Conservation (phyloP, 106 monocot genomes). For the Dendrobium catenatum region DNA sequence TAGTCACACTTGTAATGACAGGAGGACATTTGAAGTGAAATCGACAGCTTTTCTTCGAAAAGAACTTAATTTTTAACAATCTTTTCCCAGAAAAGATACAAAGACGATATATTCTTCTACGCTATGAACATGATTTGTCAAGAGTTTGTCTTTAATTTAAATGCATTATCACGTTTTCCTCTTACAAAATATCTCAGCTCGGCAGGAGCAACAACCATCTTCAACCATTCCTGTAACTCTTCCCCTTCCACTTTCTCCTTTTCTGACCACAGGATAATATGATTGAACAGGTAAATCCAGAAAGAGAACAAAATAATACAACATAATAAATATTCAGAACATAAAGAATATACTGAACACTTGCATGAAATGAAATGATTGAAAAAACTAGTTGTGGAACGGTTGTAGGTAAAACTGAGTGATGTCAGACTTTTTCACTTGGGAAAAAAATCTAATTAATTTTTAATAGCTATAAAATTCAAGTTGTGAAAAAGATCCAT, state of each 20-base stretch:
- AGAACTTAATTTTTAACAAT: neutral
- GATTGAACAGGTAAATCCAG: neutral
- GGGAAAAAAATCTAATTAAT: too few relatives aligned
- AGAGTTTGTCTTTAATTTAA: constrained; percentile 37
- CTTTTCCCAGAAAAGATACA: neutral
- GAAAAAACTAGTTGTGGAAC: neutral
- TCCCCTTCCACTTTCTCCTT: constrained; percentile 97
- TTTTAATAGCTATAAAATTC: too few relatives aligned
- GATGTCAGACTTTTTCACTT: too few relatives aligned
- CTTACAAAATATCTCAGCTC: constrained; percentile 63
- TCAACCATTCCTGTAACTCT: constrained; percentile 89
- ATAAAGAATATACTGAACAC: too few relatives aligned
- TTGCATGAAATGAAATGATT: neutral
- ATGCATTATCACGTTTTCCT: constrained; percentile 47
- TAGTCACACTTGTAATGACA: neutral
- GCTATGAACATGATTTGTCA: constrained; percentile 13
- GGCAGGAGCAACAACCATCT: constrained; percentile 73
- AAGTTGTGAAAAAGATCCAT: too few relatives aligned
- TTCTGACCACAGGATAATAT: constrained; percentile 26
- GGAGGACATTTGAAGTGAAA: neutral
- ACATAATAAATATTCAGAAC: neutral
- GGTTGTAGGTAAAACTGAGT: too few relatives aligned
- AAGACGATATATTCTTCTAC: neutral
- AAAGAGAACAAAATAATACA: neutral
- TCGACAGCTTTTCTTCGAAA: neutral